Evolutionary conservation across 371 early-diverging fungal genomes (phyloP).

Genomic region (Mucor racemosus): DNA sequence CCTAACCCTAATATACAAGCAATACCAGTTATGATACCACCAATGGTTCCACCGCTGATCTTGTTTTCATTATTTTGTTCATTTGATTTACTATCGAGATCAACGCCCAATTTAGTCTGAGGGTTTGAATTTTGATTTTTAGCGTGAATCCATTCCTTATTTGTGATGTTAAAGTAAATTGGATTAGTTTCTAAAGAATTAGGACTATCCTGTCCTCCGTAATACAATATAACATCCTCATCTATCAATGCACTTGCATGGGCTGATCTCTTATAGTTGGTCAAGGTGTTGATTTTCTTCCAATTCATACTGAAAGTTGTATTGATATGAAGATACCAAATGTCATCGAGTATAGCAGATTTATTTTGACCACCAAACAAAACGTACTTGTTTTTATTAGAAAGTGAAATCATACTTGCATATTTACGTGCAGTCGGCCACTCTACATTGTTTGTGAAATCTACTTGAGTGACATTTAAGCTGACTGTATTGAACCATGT

Average conservation of each 20-base stretch:
- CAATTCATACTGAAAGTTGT: slow-evolving; percentile 20
- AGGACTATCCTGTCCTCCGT: slow-evolving; percentile 18
- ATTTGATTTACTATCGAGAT: not conserved
- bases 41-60: slow-evolving; percentile 39
- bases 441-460: not conserved
- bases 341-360: slow-evolving; percentile 17
- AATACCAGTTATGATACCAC: slow-evolving; percentile 44
- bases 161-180: slow-evolving; percentile 18
- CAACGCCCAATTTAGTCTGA: not conserved
- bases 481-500: slow-evolving; percentile 18
- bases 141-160: slow-evolving; percentile 15
- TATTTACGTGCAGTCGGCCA: slow-evolving; percentile 23
- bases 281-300: slow-evolving; percentile 1
- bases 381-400: slow-evolving; percentile 1
- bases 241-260: slow-evolving; percentile 18
- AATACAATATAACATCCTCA: slow-evolving; percentile 17
- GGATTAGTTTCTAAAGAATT: slow-evolving; percentile 3
- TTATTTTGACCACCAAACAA: slow-evolving; percentile 26
- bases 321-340: slow-evolving; percentile 28
- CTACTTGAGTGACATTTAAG: not conserved
- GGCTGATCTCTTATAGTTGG: slow-evolving; percentile 18
- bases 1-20: slow-evolving; percentile 29
- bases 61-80: slow-evolving; percentile 5
- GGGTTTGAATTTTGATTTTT: not conserved
- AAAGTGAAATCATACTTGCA: slow-evolving; percentile 20